A percentile compares a stretch with the other conserved stretches of the same genome.
Evolutionary conservation across 176 grass and related monocot genomes (phyloP).

Genomic region (Coix lacrymajobi): DNA sequence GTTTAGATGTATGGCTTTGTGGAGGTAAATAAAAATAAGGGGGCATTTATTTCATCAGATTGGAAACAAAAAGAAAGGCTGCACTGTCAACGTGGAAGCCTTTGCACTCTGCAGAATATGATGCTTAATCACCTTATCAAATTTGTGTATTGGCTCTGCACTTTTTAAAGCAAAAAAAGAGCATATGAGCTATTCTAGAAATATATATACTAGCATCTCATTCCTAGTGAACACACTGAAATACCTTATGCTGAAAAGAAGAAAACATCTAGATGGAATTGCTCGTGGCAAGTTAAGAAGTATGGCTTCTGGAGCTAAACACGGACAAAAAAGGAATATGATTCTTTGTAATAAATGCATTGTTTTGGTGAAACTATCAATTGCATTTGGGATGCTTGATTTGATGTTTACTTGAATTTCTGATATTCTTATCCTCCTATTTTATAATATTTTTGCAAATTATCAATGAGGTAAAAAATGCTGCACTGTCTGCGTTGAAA

Average conservation of each 20-base stretch:
- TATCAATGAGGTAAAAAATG: constrained; percentile 18
- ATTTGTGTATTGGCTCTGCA: neutral
- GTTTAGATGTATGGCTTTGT: neutral
- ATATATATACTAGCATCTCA: neutral
- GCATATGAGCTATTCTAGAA: neutral
- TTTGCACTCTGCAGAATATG: neutral
- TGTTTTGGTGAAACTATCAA: constrained; percentile 18
- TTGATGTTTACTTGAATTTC: constrained; percentile 31
- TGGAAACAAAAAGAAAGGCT: neutral
- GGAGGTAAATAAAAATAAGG: neutral
- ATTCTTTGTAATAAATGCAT: constrained; percentile 18
- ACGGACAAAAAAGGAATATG: constrained; percentile 1
- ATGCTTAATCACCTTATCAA: neutral
- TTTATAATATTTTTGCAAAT: neutral
- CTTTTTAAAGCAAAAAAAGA: neutral
- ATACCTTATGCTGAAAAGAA: neutral
- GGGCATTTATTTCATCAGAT: neutral
- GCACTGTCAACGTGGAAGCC: neutral
- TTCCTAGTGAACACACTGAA: neutral
- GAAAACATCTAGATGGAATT: constrained; percentile 7
- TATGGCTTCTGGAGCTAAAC: constrained; percentile 8
- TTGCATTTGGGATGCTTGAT: constrained; percentile 31
- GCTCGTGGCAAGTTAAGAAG: neutral
- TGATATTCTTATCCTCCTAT: constrained; percentile 27
- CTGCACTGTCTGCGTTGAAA: constrained; percentile 14